phyloP scores from a whole-genome alignment of 306 rosid species.

The Boehmeria nivea region DNA sequence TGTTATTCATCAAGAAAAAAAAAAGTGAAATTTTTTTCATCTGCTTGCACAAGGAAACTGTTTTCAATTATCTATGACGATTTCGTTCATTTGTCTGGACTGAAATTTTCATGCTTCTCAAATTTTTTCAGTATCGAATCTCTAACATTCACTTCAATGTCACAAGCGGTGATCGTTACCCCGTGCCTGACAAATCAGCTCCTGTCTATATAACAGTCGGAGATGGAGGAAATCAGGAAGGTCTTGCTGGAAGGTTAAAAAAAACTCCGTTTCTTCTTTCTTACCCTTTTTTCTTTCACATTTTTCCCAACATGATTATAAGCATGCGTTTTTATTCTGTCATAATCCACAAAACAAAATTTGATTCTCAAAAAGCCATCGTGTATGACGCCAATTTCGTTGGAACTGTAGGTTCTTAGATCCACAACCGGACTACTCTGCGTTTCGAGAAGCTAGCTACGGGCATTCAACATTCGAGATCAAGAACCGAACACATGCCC shows the following conservation, averaged over 20 bases:
- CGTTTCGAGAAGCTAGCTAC: slow-evolving; percentile 90
- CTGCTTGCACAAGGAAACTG: neutral
- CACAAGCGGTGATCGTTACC: slow-evolving; percentile 56
- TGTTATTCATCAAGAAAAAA: neutral
- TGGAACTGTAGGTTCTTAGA: slow-evolving; percentile 54
- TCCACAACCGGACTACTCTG: slow-evolving; percentile 94
- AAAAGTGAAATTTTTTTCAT: too few relatives aligned
- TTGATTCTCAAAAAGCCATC: neutral
- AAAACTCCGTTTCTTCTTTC: neutral
- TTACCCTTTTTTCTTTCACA: neutral
- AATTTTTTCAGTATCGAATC: slow-evolving; percentile 62
- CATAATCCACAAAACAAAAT: neutral
- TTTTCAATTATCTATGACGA: neutral
- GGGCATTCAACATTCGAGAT: slow-evolving; percentile 92
- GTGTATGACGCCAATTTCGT: slow-evolving; percentile 3
- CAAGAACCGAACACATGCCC: slow-evolving; percentile 75
- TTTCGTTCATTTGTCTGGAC: neutral
- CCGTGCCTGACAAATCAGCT: slow-evolving; percentile 71
- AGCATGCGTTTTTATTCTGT: neutral
- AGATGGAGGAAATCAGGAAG: slow-evolving; percentile 99
- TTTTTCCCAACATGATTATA: neutral
- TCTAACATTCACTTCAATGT: slow-evolving; percentile 67
- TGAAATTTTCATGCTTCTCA: neutral
- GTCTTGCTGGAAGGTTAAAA: slow-evolving; percentile 80
- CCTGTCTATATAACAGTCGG: slow-evolving; percentile 95